Base-by-base conservation (phyloP, 78 protist species). In the Pelomyxa schiedti region DNA sequence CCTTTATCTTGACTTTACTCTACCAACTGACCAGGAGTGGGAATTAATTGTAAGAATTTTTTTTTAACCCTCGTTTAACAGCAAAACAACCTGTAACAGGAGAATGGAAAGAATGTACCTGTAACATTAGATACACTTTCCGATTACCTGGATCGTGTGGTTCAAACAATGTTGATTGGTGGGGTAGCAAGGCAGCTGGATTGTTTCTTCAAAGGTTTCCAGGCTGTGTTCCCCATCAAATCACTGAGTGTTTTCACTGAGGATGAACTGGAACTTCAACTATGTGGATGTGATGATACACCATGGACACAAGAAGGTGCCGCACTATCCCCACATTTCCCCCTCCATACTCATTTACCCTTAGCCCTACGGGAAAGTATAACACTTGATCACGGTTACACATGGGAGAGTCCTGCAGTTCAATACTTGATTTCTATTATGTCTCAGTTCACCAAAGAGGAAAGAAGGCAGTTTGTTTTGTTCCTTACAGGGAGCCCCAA, bases 401-500 rank as follows among this genome's bases (percentile, higher is more conserved):
- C 81, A 32, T 68, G 63, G 8, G 37, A 53, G 6, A 72, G 80
- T 28, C 65, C 29, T 8, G 77, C 88, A 1, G 88, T 88, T 22
- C 76, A 84, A 8, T 71, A 66, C 66, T 65, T 88, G 22, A 64
- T 88, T 72, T 69, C 41, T 35, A 71, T 88, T 28, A 42, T 88
- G 39, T 68, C 80, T 0, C 58, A 47, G 32, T 29, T 88, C 9
- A 41, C 26, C 22, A 42, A 65, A 8, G 73, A 68, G 29, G 84
- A 87, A 28, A 72, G 87, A 36, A 40, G 79, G 32, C 69, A 74
- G 37, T 88, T 87, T 82, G 79, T 88, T 4, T 35, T 70, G 8
- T 88, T 88, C 22, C 75, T 87, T 28, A 88, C 93, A 1, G 93
- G 93, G 58, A 53, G 77, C 29, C 89, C 90, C 8, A 82, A 83